Base-by-base conservation (phyloP, 257 asterid species). In the Lithospermum erythrorhizon region DNA sequence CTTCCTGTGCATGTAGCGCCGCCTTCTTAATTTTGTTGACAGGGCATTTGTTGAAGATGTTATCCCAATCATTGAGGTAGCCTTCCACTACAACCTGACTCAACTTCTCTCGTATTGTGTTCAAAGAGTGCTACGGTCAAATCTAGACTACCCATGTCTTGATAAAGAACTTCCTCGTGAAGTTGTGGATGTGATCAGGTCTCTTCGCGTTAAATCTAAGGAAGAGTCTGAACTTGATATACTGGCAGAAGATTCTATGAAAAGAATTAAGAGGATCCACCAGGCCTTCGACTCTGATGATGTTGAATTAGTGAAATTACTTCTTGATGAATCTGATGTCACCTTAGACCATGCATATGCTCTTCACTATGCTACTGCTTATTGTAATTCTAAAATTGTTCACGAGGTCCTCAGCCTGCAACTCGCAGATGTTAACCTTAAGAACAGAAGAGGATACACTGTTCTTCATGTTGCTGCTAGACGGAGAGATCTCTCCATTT, bases 381-480 rank as follows among this genome's bases (percentile, higher is more conserved):
- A 87, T 61, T 90, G 97, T 35, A 85, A 82, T 48, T 70, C 85
- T 17, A 85, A 90, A 72, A 78, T 83, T 3, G 78, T 90, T 48
- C 68, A 61, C 1, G 91, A 87, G 79, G 78, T 82, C 68, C 79
- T 90, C 14, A 71, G 68, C 68, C 58, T 90, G 56, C 83, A 79
- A 37, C 70, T 68, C 24, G 80, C 83, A 10, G 74, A 87, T 21
- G 73, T 87, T 64, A 85, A 85, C 80, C 87, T 85, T 18, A 74
- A 76, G 60, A 83, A 85, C 57, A 63, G 82, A 1, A 75, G 91
- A 29, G 97, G 95, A 63, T 66, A 83, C 59, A 85, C 95, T 1
- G 89, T 80, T 6, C 95, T 90, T 20, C 97, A 90, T 61, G 68
- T 90, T n/a, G 96, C 97, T 2, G 96, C 96, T 5, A 76, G 95